Evolutionary conservation across 1,284 basidiomycete genomes (phyloP).

Genomic region (Moniliophthora roreri): DNA sequence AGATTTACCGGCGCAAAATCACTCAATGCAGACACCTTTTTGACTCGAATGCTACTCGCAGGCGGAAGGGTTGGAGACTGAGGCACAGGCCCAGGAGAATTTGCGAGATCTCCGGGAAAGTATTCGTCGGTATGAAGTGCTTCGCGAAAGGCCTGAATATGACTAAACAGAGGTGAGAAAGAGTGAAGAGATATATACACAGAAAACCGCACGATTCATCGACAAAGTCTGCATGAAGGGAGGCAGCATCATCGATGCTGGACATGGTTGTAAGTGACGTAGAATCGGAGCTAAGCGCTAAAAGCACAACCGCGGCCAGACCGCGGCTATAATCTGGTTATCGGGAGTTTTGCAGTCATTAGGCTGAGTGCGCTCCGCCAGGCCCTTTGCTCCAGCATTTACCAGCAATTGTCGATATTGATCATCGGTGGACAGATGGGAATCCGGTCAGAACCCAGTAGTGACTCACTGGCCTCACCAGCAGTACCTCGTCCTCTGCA

Average conservation of each 20-base stretch:
- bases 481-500: no score
- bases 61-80: conserved; percentile 27
- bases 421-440: no score
- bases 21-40: conserved; percentile 85
- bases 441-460: no score
- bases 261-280: background rate
- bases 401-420: no score
- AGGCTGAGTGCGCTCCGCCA: no score
- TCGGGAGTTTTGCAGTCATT: no score
- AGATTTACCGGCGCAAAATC: conserved; percentile 94
- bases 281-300: no score
- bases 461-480: no score
- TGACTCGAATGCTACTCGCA: conserved; percentile 37
- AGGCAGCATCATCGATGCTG: conserved; percentile 16
- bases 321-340: no score
- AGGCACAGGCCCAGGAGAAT: conserved; percentile 25
- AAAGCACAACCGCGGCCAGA: background rate
- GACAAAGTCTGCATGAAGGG: conserved; percentile 53
- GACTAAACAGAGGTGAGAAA: conserved; percentile 39
- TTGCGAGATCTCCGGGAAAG: conserved; percentile 41
- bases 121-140: conserved; percentile 64
- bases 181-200: background rate
- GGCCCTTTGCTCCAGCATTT: no score
- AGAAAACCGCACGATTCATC: conserved; percentile 64
- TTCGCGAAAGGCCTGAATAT: conserved; percentile 70